Base-by-base conservation (phyloP, 495 filamentous ascomycete genomes). In the Hyphodiscus hymeniophilus region DNA sequence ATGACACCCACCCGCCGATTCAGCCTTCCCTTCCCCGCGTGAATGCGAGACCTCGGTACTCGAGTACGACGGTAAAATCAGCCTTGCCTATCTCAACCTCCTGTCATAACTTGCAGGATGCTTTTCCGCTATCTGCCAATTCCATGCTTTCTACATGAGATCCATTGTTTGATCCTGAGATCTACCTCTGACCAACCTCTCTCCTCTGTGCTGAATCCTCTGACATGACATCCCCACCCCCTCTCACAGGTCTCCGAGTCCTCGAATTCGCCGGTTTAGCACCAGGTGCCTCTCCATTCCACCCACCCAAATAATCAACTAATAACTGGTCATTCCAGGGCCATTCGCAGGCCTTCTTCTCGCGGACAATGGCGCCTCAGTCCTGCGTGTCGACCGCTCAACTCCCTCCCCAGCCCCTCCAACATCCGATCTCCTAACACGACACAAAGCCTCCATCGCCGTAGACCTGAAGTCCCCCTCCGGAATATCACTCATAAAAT, bases 341-440 rank as follows among this genome's bases (percentile, higher is more conserved):
- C 91, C 91, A 15, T 97, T 92, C 63, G 82, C 88, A 28, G 89
- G 88, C 51, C 77, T 96, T 42, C 78, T 97, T 21, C 80, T 95
- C 45, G 80, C 88, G 57, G 89, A 95, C 66, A 87, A 84, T 51
- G 91, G 91, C 52, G 91, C 91, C 42, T 77, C 75, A 13, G 85
- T 96, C 53, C 77, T 97, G 22, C 87, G 91, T 50, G 76, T 97
- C 63, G 91, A 97, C 68, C 83, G 90, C 22, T 50, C 68, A 28
- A 26, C 61, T 20, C 52, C 59, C 16, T 51, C 54, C n/a, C 20
- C 52, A 5, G 58, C 50, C 60, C 61, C 3, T 16, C 70, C 79
- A 3, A 76, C 80, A 1, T 47, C 60, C 0, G 91, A 97, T 67
- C 71, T 77, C 41, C 73, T 95, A 7, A 84, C 82, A 2, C 81